phyloP scores from a whole-genome alignment of 176 grass and related monocot species.

The Oropetium thomaeum region DNA sequence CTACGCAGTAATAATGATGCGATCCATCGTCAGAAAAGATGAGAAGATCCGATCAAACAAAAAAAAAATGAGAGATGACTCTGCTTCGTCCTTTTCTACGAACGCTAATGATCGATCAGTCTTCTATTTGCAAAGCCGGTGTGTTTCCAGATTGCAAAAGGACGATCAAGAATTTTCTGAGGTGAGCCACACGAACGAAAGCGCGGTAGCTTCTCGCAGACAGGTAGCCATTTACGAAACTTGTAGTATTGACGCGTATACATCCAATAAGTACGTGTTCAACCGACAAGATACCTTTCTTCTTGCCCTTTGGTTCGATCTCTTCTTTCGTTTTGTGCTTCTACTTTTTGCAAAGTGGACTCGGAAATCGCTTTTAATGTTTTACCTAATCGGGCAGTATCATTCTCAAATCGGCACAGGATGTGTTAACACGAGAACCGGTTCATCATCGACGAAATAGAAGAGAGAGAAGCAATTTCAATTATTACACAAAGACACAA shows the following conservation, averaged over 20 bases:
- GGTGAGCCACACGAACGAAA: background rate
- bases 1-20: no score
- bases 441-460: background rate
- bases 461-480: background rate
- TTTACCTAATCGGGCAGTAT: background rate
- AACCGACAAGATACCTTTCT: conserved; percentile 1
- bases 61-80: no score
- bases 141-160: background rate
- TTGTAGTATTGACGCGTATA: background rate
- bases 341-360: background rate
- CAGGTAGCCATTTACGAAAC: background rate
- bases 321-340: background rate
- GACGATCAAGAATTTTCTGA: background rate
- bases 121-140: background rate
- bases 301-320: background rate
- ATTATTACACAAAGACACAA: background rate
- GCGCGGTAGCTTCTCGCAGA: background rate
- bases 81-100: no score
- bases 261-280: no score
- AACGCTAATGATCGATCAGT: no score
- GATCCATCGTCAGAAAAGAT: no score
- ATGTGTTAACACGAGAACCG: background rate
- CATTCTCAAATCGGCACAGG: background rate
- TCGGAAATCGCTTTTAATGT: background rate
- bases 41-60: no score